A percentile compares a stretch with the other conserved stretches of the same genome.
These are phyloP conservation scores for Mortierella sp. DNA, from an alignment of 371 early-diverging fungal species.

Conservation along the genomic window DNA sequence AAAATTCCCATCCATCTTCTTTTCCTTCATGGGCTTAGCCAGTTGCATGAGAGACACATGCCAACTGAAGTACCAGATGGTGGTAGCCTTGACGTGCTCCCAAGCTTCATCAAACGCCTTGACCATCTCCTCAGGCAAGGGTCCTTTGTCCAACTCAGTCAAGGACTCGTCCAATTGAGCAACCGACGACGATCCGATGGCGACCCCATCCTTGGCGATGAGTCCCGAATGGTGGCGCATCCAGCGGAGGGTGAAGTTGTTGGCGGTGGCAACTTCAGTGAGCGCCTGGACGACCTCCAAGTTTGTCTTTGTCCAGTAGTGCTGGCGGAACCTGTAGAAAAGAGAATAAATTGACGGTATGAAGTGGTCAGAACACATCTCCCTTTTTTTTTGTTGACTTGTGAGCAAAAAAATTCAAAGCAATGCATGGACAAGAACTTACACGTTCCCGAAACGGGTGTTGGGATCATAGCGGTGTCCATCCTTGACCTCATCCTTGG, in stretches of 20 bases:
- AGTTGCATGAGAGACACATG: neutral
- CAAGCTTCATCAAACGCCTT: constrained; percentile 65
- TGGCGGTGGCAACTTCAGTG: constrained; percentile 46
- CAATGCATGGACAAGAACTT: constrained; percentile 4
- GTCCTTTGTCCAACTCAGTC: constrained; percentile 61
- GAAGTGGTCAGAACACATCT: neutral
- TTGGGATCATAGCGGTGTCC: constrained; percentile 12
- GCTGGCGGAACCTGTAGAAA: constrained; percentile 56
- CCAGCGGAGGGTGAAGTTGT: constrained; percentile 65
- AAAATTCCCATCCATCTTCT: neutral
- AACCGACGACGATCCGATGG: constrained; percentile 68
- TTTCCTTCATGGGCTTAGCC: neutral
- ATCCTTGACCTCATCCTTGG: constrained; percentile 13
- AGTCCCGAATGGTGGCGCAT: constrained; percentile 71
- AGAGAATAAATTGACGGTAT: neutral
- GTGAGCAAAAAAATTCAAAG: too few species aligned
- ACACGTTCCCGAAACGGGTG: constrained; percentile 55
- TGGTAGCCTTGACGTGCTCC: constrained; percentile 53
- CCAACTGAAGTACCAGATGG: neutral
- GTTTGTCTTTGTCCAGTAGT: constrained; percentile 68
- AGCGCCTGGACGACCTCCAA: constrained; percentile 64
- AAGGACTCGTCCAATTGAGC: constrained; percentile 64
- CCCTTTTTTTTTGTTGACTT: neutral
- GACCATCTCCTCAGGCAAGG: constrained; percentile 56
- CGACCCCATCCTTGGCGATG: constrained; percentile 59